Conservation (phyloP, 225 moss, liverwort and hornwort species). For the Bryoerythrophyllum caledonicum region DNA sequence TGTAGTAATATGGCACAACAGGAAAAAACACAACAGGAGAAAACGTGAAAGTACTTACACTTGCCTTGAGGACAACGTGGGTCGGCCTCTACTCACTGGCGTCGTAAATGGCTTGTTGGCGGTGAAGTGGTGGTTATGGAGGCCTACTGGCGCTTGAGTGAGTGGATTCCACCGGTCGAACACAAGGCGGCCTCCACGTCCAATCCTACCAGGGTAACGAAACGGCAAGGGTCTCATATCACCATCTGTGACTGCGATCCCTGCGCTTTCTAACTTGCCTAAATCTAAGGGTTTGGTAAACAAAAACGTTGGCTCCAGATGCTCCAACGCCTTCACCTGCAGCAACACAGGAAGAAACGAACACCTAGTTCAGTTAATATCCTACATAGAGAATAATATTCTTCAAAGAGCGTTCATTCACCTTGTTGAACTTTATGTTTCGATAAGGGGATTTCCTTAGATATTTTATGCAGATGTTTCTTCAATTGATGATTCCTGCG, state of each 20-base stretch:
- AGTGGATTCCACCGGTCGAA: conserved; percentile 78
- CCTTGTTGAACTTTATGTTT: no score
- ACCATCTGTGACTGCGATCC: conserved; percentile 52
- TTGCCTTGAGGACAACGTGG: conserved; percentile 52
- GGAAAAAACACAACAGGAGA: background rate
- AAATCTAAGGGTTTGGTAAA: conserved; percentile 76
- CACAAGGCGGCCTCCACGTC: conserved; percentile 85
- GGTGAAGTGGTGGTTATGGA: conserved; percentile 54
- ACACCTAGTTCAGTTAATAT: no score
- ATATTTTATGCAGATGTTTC: no score
- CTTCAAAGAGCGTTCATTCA: no score
- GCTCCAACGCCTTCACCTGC: conserved; percentile 52
- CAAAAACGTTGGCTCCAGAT: conserved; percentile 70
- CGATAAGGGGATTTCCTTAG: no score
- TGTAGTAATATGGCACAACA: background rate
- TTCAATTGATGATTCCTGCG: no score
- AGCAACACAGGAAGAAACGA: conserved; percentile 3
- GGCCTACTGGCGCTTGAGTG: conserved; percentile 56
- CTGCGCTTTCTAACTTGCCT: conserved; percentile 67
- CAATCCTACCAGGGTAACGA: conserved; percentile 62
- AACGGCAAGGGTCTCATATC: conserved; percentile 38
- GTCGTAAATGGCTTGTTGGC: conserved; percentile 39
- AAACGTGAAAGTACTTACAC: background rate
- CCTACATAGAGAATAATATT: no score
- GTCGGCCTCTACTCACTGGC: conserved; percentile 44